A percentile compares a stretch with the other conserved stretches of the same genome.
These are phyloP conservation scores for Chiua virens DNA, from an alignment of 768 basidiomycete species.

Conservation along the genomic window DNA sequence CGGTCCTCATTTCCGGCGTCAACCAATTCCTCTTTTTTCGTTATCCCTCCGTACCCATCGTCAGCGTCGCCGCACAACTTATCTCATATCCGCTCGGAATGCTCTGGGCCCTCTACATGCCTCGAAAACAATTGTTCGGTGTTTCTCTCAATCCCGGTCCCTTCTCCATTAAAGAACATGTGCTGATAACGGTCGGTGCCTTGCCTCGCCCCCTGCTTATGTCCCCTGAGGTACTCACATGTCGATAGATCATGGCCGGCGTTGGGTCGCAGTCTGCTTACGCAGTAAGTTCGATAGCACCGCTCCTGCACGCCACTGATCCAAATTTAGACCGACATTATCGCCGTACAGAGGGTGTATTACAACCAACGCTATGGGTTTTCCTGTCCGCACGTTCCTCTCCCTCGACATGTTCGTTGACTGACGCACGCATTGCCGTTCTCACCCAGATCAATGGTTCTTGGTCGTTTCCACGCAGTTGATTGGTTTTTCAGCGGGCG, in stretches of 20 bases:
- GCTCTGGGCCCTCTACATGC: conserved; percentile 52
- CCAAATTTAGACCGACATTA: conserved; percentile 53
- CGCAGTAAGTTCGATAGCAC: conserved; percentile 38
- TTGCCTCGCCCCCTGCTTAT: conserved; percentile 32
- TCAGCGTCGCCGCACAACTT: conserved; percentile 68
- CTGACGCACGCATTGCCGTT: conserved; percentile 3
- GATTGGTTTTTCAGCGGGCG: conserved; percentile 84
- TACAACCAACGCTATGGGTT: conserved; percentile 66
- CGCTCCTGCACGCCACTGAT: background rate
- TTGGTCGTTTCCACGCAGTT: conserved; percentile 74
- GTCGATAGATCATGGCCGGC: conserved; percentile 48
- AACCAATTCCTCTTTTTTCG: conserved; percentile 83
- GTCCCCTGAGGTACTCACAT: conserved; percentile 23
- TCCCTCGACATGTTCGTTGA: background rate
- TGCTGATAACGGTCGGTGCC: conserved; percentile 53
- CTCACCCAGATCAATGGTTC: conserved; percentile 69
- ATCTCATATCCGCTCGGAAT: conserved; percentile 70
- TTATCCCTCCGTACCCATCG: conserved; percentile 63
- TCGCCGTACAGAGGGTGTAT: conserved; percentile 74
- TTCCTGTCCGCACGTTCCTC: conserved; percentile 43
- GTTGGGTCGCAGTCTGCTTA: conserved; percentile 64
- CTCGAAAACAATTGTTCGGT: conserved; percentile 57
- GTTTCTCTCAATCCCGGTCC: conserved; percentile 70
- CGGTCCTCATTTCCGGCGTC: conserved; percentile 61
- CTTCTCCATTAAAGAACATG: conserved; percentile 78